These are phyloP conservation scores for Limnomonas spitsbergensis DNA, from an alignment of 139 green algal genomes.

Conservation along the genomic window DNA sequence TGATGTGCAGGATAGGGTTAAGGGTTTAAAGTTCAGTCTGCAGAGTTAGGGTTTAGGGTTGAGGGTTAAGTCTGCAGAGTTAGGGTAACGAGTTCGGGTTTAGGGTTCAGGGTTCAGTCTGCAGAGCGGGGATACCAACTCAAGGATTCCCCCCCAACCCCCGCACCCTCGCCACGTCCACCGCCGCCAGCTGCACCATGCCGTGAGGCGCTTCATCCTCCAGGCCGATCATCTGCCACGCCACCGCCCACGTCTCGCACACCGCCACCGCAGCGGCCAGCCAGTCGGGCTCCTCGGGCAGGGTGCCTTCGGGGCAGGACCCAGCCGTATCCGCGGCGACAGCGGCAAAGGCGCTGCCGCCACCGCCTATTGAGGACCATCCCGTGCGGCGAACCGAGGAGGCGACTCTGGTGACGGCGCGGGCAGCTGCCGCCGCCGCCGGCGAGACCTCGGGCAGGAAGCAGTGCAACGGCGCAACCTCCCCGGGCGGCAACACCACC, in stretches of 20 bases:
- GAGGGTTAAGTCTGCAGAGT: too few relatives aligned
- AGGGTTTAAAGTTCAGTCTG: not conserved
- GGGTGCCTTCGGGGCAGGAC: not conserved
- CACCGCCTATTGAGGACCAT: not conserved
- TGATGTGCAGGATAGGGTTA: too few relatives aligned
- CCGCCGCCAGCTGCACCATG: conserved; percentile 25
- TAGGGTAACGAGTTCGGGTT: too few relatives aligned
- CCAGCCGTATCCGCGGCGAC: too few relatives aligned
- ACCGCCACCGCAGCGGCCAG: conserved; percentile 27
- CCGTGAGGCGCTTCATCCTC: conserved; percentile 17
- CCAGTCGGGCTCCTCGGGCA: conserved; percentile 27
- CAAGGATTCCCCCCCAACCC: too few relatives aligned
- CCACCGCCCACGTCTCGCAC: conserved; percentile 27
- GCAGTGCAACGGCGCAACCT: not conserved
- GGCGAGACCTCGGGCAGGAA: not conserved
- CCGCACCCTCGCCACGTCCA: conserved; percentile 32
- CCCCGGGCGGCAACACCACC: not conserved
- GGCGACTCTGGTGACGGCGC: not conserved
- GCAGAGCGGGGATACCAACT: too few relatives aligned
- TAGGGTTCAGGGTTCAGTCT: too few relatives aligned
- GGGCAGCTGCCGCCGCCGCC: not conserved
- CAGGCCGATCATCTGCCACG: conserved; percentile 23
- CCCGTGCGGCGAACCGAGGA: not conserved
- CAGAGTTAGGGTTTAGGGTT: not conserved
- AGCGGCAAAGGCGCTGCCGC: not conserved